Conservation (phyloP, 441 rosid genomes). For the Eruca vesicaria region DNA sequence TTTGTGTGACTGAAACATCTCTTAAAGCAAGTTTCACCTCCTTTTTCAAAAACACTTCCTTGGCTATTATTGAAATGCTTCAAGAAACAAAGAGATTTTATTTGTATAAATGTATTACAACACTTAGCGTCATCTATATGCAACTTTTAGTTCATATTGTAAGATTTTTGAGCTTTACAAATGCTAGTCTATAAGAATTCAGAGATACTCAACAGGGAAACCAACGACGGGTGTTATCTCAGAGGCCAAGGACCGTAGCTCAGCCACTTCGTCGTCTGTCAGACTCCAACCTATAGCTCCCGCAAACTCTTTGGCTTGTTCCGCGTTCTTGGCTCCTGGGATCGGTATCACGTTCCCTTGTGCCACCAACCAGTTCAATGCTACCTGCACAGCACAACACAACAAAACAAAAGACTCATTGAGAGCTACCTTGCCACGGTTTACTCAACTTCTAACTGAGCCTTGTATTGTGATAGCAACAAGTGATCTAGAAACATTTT, state of each 20-base stretch:
- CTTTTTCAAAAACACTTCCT: not conserved
- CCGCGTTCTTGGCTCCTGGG: slow-evolving; percentile 88
- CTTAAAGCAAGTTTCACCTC: not conserved
- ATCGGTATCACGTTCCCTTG: slow-evolving; percentile 91
- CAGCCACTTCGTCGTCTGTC: slow-evolving; percentile 53
- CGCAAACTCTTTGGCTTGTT: slow-evolving; percentile 76
- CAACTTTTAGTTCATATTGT: slow-evolving; percentile 6
- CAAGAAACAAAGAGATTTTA: not conserved
- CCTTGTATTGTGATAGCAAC: not conserved
- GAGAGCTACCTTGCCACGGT: not conserved
- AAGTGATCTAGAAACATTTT: not conserved
- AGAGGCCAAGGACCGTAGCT: slow-evolving; percentile 77
- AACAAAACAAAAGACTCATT: not conserved
- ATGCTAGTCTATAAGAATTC: slow-evolving; percentile 22
- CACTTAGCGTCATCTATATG: slow-evolving; percentile 20
- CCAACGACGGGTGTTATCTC: slow-evolving; percentile 55
- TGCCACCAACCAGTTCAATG: slow-evolving; percentile 86
- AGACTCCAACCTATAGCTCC: slow-evolving; percentile 94
- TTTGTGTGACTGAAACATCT: not conserved
- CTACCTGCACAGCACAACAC: slow-evolving; percentile 53
- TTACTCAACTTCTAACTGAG: not conserved
- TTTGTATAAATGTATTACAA: slow-evolving; percentile 1
- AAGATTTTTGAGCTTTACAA: slow-evolving; percentile 17
- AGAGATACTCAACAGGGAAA: slow-evolving; percentile 82
- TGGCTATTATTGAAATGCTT: not conserved